Conservation (phyloP, 2,329 filamentous ascomycete species). For the Blastomyces emzantsi region DNA sequence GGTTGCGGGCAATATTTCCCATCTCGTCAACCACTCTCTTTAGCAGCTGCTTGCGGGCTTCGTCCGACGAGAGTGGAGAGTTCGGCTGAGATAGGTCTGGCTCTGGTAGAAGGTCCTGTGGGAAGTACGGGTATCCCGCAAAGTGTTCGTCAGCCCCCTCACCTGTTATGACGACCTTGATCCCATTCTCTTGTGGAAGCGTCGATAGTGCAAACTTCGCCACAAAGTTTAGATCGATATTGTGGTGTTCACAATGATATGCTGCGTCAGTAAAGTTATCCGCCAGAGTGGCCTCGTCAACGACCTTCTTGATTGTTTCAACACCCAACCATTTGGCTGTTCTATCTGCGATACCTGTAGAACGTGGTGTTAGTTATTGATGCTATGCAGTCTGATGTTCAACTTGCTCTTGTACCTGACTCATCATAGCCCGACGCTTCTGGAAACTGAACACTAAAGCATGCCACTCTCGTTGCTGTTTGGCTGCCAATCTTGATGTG, state of each 20-base stretch:
- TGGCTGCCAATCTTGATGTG: conserved; percentile 42
- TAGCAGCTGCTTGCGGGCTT: not conserved
- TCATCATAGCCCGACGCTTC: conserved; percentile 44
- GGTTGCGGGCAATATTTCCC: not conserved
- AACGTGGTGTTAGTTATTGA: not conserved
- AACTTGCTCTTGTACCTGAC: conserved; percentile 27
- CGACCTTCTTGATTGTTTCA: conserved; percentile 35
- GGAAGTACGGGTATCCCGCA: conserved; percentile 43
- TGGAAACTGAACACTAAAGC: conserved; percentile 48
- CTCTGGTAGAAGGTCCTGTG: conserved; percentile 43
- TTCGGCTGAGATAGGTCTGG: conserved; percentile 34
- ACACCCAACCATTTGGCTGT: conserved; percentile 43
- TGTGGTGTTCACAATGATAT: conserved; percentile 39
- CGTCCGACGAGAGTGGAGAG: conserved; percentile 17
- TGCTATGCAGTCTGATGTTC: not conserved
- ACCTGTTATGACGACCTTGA: conserved; percentile 48
- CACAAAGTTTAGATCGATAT: conserved; percentile 46
- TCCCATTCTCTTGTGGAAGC: conserved; percentile 37
- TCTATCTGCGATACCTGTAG: conserved; percentile 36
- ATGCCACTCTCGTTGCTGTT: conserved; percentile 31
- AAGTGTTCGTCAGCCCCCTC: conserved; percentile 49
- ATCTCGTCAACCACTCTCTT: not conserved
- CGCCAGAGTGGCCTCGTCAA: conserved; percentile 39
- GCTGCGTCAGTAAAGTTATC: conserved; percentile 37
- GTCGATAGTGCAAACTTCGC: conserved; percentile 45